Conservation (phyloP, 192 early-diverging fungal genomes). For the Cladochytrium replicatum region DNA sequence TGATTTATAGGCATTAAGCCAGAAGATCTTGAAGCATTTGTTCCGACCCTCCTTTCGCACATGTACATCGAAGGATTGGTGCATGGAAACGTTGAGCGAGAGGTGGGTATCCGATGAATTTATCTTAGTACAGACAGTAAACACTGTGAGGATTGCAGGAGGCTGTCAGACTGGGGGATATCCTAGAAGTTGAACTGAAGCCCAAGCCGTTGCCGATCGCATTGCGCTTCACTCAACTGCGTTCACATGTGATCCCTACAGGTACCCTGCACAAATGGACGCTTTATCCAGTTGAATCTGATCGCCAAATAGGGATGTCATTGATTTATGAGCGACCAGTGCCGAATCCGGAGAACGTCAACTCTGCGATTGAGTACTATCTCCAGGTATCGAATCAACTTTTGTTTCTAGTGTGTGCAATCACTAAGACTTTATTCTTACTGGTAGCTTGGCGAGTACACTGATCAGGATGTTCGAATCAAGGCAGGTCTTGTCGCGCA, state of each 20-base stretch:
- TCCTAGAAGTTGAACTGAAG: constrained; percentile 47
- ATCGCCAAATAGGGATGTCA: constrained; percentile 29
- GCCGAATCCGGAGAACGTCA: constrained; percentile 70
- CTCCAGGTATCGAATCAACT: constrained; percentile 37
- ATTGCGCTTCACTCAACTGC: constrained; percentile 39
- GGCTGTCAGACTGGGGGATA: constrained; percentile 49
- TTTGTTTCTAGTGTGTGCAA: constrained; percentile 3
- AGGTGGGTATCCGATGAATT: constrained; percentile 1
- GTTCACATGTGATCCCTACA: constrained; percentile 45
- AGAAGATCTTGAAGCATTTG: constrained; percentile 66
- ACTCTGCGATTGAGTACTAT: constrained; percentile 81
- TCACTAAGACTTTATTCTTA: neutral
- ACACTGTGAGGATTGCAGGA: constrained; percentile 22
- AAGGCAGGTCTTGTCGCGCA: constrained; percentile 64
- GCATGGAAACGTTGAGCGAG: constrained; percentile 72
- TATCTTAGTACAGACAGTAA: neutral
- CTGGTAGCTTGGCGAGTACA: constrained; percentile 58
- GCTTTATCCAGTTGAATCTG: too few relatives aligned
- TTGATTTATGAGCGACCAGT: constrained; percentile 40
- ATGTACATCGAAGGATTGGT: constrained; percentile 72
- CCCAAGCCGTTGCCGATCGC: constrained; percentile 44
- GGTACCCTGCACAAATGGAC: constrained; percentile 1
- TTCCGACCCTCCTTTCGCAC: constrained; percentile 58
- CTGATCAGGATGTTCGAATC: constrained; percentile 53
- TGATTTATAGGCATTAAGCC: constrained; percentile 40